Conservation (phyloP, 495 filamentous ascomycete species). For the Neurospora sp. region DNA sequence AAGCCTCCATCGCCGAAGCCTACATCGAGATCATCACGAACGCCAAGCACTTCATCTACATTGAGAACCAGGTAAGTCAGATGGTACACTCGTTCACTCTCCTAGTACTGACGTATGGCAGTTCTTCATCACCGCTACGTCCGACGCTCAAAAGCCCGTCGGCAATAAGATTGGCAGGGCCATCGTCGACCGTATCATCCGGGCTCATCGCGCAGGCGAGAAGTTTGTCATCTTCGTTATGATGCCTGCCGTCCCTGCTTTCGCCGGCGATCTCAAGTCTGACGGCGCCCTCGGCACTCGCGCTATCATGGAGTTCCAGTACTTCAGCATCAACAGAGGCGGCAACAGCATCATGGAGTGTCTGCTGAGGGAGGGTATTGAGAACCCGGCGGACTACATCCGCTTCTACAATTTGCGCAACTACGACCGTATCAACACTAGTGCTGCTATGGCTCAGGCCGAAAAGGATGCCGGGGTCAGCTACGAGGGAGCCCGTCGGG, state of each 20-base stretch:
- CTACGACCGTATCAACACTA: conserved; percentile 83
- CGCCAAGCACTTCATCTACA: conserved; percentile 80
- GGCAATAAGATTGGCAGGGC: conserved; percentile 79
- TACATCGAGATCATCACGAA: conserved; percentile 76
- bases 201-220: conserved; percentile 58
- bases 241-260: conserved; percentile 83
- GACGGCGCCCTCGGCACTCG: conserved; percentile 76
- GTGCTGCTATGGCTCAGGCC: conserved; percentile 48
- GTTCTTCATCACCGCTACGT: conserved; percentile 93
- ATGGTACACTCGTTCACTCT: background rate
- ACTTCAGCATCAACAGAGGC: conserved; percentile 78
- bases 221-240: conserved; percentile 77
- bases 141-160: conserved; percentile 64
- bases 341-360: conserved; percentile 78
- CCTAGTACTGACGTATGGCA: conserved; percentile 1
- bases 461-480: conserved; percentile 60
- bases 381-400: conserved; percentile 66
- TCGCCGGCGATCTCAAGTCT: conserved; percentile 76
- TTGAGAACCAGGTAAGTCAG: conserved; percentile 66
- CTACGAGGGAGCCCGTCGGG: conserved; percentile 59
- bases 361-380: conserved; percentile 59
- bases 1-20: conserved; percentile 85
- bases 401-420: conserved; percentile 91
- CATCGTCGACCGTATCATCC: conserved; percentile 80
- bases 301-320: conserved; percentile 85